Percentiles rank a stretch among this genome's conserved stretches.
Conservation (phyloP, 176 grass and related monocot species). For the Oryza glaberrima region DNA sequence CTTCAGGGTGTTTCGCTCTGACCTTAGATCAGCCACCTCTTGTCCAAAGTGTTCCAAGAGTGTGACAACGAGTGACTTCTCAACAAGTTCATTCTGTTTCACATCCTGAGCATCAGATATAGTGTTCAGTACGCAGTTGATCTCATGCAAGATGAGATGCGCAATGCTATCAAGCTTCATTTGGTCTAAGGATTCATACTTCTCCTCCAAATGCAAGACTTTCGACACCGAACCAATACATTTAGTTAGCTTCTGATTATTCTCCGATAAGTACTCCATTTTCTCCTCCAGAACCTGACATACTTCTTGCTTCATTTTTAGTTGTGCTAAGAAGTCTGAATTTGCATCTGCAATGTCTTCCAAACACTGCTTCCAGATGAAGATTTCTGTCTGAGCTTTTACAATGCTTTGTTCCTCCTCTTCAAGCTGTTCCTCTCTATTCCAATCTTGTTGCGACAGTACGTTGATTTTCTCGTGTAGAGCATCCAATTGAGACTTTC, state of each 20-base stretch:
- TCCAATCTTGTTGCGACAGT: conserved; percentile 49
- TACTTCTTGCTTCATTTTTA: conserved; percentile 42
- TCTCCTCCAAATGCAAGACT: conserved; percentile 71
- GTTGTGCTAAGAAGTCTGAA: conserved; percentile 30
- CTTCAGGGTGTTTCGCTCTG: conserved; percentile 62
- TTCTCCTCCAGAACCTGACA: conserved; percentile 69
- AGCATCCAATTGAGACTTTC: conserved; percentile 38
- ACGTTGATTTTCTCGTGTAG: conserved; percentile 48
- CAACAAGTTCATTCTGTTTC: conserved; percentile 75
- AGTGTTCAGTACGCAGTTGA: conserved; percentile 57
- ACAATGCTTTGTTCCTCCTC: conserved; percentile 64
- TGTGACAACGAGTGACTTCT: conserved; percentile 83
- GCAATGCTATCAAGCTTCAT: conserved; percentile 83
- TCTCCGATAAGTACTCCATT: conserved; percentile 50
- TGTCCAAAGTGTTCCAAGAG: conserved; percentile 88
- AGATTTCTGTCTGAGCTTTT: conserved; percentile 76
- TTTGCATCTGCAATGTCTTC: conserved; percentile 44
- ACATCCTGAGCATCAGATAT: conserved; percentile 78
- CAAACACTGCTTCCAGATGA: conserved; percentile 69
- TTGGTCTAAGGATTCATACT: conserved; percentile 66
- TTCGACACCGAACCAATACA: conserved; percentile 59
- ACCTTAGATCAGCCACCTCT: conserved; percentile 74
- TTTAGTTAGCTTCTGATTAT: conserved; percentile 68
- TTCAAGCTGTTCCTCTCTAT: conserved; percentile 65
- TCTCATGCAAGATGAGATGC: conserved; percentile 87